Evolutionary conservation across 139 green algal genomes (phyloP).

Genomic region (Parachlorella kessleri): DNA sequence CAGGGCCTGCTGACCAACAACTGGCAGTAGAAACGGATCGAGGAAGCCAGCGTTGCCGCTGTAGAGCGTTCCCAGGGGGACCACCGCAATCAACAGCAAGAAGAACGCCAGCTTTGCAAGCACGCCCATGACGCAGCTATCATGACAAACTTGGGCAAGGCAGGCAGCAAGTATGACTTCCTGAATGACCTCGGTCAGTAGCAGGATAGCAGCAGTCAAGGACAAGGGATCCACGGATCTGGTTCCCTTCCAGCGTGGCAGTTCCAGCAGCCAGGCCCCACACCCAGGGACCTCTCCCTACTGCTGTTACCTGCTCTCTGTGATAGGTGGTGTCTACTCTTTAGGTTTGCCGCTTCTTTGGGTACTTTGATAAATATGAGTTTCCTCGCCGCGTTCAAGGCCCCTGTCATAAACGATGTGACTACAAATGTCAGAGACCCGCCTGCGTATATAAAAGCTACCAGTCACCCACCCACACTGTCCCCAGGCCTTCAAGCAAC

Average conservation of each 20-base stretch:
- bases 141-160: no score
- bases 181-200: no score
- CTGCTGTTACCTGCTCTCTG: no score
- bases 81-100: conserved; percentile 30
- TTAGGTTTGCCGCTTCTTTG: no score
- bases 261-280: no score
- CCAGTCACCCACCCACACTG: conserved; percentile 15
- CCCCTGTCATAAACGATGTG: conserved; percentile 33
- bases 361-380: no score
- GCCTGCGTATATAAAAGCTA: not conserved
- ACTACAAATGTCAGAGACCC: conserved; percentile 7
- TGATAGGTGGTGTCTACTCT: no score
- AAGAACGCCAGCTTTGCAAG: conserved; percentile 21
- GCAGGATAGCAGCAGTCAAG: no score
- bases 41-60: conserved; percentile 11
- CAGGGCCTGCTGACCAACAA: conserved; percentile 3
- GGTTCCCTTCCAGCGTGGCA: no score
- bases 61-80: conserved; percentile 23
- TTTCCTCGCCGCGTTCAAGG: not conserved
- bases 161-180: no score
- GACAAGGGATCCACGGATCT: no score
- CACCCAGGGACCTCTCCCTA: no score
- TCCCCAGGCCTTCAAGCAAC: conserved; percentile 27
- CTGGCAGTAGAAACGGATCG: not conserved
- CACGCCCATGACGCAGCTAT: not conserved